Conservation (phyloP, 495 filamentous ascomycete species). For the Pseudevernia furfuracea region DNA sequence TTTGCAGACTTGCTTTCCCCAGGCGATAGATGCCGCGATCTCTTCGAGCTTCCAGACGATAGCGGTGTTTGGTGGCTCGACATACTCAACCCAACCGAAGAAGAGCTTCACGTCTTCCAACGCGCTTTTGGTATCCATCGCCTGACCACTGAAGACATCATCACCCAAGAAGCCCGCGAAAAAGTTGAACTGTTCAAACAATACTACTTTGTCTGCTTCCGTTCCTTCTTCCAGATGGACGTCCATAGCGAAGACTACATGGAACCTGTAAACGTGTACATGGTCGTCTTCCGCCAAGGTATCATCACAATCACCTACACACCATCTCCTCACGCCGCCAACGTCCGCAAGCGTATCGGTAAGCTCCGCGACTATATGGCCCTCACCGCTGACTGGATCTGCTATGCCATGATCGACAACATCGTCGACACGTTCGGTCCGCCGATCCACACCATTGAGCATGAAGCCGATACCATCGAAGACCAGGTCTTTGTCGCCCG, state of each 20-base stretch:
- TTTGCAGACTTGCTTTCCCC: constrained; percentile 80
- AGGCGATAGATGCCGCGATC: constrained; percentile 77
- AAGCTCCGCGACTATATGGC: constrained; percentile 89
- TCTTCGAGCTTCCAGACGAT: constrained; percentile 70
- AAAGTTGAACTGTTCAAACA: constrained; percentile 96
- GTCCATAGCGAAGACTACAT: constrained; percentile 67
- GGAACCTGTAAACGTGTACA: constrained; percentile 91
- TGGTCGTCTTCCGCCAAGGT: constrained; percentile 93
- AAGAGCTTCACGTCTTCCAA: constrained; percentile 80
- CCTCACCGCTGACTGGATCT: constrained; percentile 94
- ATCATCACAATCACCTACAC: constrained; percentile 88
- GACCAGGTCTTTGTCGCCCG: constrained; percentile 89
- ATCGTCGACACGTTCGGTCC: constrained; percentile 95
- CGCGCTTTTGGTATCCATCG: constrained; percentile 90
- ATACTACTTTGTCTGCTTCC: constrained; percentile 97
- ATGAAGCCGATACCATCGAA: constrained; percentile 86
- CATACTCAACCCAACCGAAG: constrained; percentile 80
- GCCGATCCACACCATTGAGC: constrained; percentile 74
- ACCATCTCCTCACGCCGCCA: constrained; percentile 71
- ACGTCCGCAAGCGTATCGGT: constrained; percentile 85
- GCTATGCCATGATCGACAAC: constrained; percentile 97
- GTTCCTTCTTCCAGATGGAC: constrained; percentile 80
- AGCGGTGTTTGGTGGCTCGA: constrained; percentile 93
- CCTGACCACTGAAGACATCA: constrained; percentile 88
- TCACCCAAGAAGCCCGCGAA: constrained; percentile 87